Conservation (phyloP, 768 basidiomycete genomes). For the Lactarius trivialis region DNA sequence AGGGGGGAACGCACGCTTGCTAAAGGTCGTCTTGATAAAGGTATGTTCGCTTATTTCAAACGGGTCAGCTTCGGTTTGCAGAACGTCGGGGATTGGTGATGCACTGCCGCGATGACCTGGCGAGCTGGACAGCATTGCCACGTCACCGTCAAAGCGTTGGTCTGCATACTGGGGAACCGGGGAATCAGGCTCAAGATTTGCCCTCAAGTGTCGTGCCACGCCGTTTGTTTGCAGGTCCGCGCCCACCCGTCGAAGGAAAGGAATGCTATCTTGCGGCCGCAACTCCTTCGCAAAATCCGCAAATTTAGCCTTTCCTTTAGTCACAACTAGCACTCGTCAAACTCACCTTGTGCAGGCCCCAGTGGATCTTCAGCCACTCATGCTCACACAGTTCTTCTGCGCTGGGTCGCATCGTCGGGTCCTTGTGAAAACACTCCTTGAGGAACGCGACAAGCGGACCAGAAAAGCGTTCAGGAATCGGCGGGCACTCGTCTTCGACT, state of each 20-base stretch:
- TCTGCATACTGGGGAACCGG: constrained; percentile 20
- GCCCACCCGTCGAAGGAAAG: constrained; percentile 89
- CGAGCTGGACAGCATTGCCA: constrained; percentile 14
- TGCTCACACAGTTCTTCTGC: constrained; percentile 86
- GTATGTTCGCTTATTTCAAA: constrained; percentile 67
- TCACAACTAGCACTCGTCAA: background rate
- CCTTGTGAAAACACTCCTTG: constrained; percentile 83
- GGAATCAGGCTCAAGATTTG: constrained; percentile 40
- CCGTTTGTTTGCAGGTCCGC: constrained; percentile 75
- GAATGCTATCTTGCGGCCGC: constrained; percentile 90
- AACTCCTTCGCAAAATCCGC: constrained; percentile 46
- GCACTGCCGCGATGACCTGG: constrained; percentile 7
- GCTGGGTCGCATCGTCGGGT: constrained; percentile 73
- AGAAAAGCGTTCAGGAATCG: constrained; percentile 75
- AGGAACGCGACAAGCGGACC: constrained; percentile 75
- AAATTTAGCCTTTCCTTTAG: background rate
- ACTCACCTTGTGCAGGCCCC: constrained; percentile 70
- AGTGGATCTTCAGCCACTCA: constrained; percentile 79
- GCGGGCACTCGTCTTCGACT: constrained; percentile 88
- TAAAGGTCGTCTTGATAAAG: constrained; percentile 90
- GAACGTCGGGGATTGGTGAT: constrained; percentile 17
- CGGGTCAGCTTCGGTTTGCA: constrained; percentile 27
- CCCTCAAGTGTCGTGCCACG: constrained; percentile 42
- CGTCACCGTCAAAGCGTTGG: constrained; percentile 23
- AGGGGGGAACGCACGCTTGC: constrained; percentile 61